Conservation (phyloP, 176 grass and related monocot genomes). For the Panicum miliaceum region DNA sequence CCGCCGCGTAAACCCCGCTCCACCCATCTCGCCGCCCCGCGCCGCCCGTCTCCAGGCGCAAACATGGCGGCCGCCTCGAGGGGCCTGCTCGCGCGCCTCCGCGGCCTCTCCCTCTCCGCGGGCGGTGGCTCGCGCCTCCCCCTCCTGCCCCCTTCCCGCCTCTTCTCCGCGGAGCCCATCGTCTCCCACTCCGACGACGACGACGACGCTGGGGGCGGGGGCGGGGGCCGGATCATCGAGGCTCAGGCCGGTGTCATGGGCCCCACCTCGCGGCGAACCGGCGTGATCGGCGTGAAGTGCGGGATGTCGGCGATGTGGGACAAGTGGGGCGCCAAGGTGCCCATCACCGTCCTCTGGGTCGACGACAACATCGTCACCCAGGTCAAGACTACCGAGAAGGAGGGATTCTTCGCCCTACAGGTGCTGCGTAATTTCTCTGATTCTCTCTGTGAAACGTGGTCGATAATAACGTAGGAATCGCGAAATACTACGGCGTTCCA, state of each 20-base stretch:
- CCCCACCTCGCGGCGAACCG: conserved; percentile 68
- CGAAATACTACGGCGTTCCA: background rate
- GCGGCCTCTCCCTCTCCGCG: conserved; percentile 37
- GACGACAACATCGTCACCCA: conserved; percentile 96
- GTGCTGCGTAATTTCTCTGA: conserved; percentile 39
- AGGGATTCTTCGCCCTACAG: conserved; percentile 89
- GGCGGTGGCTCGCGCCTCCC: conserved; percentile 9
- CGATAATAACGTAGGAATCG: background rate
- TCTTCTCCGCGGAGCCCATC: conserved; percentile 65
- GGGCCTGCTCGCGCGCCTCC: conserved; percentile 73
- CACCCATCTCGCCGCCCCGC: conserved; percentile 23
- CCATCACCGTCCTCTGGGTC: conserved; percentile 87
- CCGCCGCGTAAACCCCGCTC: conserved; percentile 47
- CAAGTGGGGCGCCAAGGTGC: conserved; percentile 95
- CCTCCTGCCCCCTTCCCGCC: conserved; percentile 36
- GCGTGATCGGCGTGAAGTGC: conserved; percentile 90
- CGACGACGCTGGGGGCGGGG: conserved; percentile 28
- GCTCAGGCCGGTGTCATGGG: conserved; percentile 63
- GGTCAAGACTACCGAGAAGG: conserved; percentile 92
- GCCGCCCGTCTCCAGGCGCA: conserved; percentile 30
- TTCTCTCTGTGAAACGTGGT: background rate
- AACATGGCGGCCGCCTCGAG: conserved; percentile 81
- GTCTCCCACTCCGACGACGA: conserved; percentile 52
- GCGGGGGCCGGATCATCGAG: conserved; percentile 64
- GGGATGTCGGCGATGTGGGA: conserved; percentile 98